Evolutionary conservation across 352 stramenopile species (phyloP), one percentile per base, ranked within the genome.

Genomic region (Phytophthora fragariaefolia): DNA sequence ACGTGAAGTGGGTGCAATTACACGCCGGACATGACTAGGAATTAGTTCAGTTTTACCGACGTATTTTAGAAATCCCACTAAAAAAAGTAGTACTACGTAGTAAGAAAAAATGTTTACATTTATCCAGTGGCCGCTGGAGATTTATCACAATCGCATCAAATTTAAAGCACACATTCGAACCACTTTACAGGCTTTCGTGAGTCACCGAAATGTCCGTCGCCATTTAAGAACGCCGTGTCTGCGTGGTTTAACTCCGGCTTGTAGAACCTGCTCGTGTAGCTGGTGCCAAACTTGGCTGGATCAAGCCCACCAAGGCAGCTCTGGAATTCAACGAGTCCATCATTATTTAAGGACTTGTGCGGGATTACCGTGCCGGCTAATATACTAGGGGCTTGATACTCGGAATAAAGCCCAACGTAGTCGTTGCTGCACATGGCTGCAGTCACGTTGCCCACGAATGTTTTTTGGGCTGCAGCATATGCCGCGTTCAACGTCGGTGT

Each of bases 361-460:
- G 47, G 52, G 4, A 66, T 49, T 12, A 63, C 22, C 17, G 23
- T 47, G 5, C 62, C 67, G 24, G 63, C 51, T 2, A 71, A 20
- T 30, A 63, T 34, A 23, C 64, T 64, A 7, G 55, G 12, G 3
- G 46, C n/a, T 54, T 63, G 49, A 18, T 77, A 70, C 5, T 38
- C 20, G 1, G 73, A 78, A 4, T 74, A 32, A 9, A 86, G 43
- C 13, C 75, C 75, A 10, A 40, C 38, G 27, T 73, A 74, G 13
- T 27, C 36, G 42, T 59, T 57, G 18, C 73, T 75, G 36, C 75
- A 86, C 8, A 83, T 70, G 12, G 62, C 66, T n/a, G 67, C 64
- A 1, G 27, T 69, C 12, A 73, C 63, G 23, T 81, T 57, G 30
- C 51, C 46, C 5, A 18, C 34, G 51, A 74, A 74, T 1, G 60